Percentiles rank a stretch among this genome's conserved stretches.
Conservation (phyloP, 495 filamentous ascomycete species). For the Penicillium soppii region DNA sequence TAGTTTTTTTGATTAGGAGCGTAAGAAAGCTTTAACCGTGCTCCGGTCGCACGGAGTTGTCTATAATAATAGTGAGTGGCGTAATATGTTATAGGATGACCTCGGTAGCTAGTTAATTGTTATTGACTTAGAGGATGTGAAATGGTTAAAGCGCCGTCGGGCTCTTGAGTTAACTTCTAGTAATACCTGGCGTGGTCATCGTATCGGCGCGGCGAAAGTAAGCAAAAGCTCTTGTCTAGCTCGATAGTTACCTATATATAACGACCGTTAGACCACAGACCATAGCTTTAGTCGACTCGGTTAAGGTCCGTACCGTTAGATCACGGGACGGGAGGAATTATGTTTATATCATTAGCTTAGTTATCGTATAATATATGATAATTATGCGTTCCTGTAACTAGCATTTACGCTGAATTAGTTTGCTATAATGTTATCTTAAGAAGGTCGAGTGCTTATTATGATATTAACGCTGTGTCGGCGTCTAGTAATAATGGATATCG, state of each 20-base stretch:
- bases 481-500: too few species aligned
- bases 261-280: neutral
- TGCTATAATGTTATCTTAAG: too few species aligned
- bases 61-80: neutral
- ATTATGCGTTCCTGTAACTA: too few species aligned
- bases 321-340: too few species aligned
- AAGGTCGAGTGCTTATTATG: too few species aligned
- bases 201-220: neutral
- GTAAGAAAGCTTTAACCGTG: neutral
- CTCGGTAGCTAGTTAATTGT: neutral
- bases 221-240: neutral
- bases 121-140: neutral
- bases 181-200: neutral
- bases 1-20: neutral
- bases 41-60: neutral
- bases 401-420: too few species aligned
- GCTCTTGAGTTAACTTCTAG: neutral
- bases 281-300: neutral
- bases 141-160: neutral
- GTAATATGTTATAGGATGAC: slow-evolving; percentile 1
- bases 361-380: too few species aligned
- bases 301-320: neutral
- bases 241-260: neutral
- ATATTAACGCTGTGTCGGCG: too few species aligned
- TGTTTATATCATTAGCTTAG: too few species aligned